Evolutionary conservation across 2,329 filamentous ascomycete genomes (phyloP), one percentile per base, ranked within the genome.

Genomic region (Xylariaceae sp.): DNA sequence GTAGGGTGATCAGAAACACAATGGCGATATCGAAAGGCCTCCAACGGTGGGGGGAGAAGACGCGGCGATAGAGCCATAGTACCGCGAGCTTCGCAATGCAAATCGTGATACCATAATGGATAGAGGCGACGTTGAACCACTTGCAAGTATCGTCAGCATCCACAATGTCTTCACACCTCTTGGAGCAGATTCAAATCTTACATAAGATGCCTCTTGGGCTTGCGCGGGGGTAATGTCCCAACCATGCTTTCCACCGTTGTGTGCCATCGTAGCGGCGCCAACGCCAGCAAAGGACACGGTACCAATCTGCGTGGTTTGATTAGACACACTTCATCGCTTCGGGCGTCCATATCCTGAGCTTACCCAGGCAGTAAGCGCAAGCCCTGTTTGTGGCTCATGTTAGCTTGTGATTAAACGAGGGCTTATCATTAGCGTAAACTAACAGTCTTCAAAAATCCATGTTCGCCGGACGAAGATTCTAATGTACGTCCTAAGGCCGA

Each of bases 401-500:
- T 43, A 53, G 50, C 23, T n/a, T 26, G 3, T 19, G 1, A 20
- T 41, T 19, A 19, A n/a, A 20, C n/a, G 14, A 21, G 7, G 21
- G 20, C 7, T 14, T 20, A n/a, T n/a, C 23, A 26, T 26, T 4
- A 16, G 46, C 10, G 19, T 21, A 4, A 40, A 50, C 40, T 56
- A 46, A 60, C 50, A 60, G 40, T 65, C 62, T 50, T 66, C 62
- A 10, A 65, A 47, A 19, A 56, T 59, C 60, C 62, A 64, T 26
- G 37, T 7, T 14, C 49, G 52, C 42, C 53, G 62, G 26, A 61
- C 56, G 3, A n/a, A 59, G 1, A 62, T 41, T 1, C 64, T 44
- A 20, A 40, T 43, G n/a, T 63, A 66, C 1, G 32, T 19, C 10
- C 64, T 52, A 7, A 64, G 54, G 4, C 41, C 5, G 9, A 63